These are phyloP conservation scores for Chytriomyces confervae DNA, from an alignment of 192 early-diverging fungal species.

Conservation along the genomic window DNA sequence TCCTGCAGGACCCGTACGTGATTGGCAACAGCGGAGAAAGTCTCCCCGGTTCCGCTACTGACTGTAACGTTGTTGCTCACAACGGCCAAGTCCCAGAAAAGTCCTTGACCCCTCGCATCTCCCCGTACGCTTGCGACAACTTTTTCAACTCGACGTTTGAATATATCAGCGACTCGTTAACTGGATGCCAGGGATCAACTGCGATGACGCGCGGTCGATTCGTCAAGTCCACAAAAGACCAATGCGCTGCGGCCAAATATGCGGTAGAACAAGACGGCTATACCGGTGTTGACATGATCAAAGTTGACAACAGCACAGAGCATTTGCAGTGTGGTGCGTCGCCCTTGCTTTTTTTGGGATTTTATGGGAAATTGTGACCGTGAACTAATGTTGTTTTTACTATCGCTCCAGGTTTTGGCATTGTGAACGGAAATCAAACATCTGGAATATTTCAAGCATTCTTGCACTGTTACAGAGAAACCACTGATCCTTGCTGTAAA, in stretches of 20 bases:
- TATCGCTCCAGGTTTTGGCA: slow-evolving; percentile 11
- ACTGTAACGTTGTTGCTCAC: slow-evolving; percentile 14
- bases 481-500: slow-evolving; percentile 12
- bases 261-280: neutral
- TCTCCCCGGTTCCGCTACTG: neutral
- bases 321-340: neutral
- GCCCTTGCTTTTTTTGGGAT: neutral
- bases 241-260: neutral
- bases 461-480: neutral
- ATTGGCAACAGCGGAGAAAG: neutral
- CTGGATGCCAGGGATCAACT: slow-evolving; percentile 8
- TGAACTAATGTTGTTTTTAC: neutral
- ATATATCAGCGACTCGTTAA: neutral
- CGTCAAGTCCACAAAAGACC: neutral
- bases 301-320: neutral
- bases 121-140: slow-evolving; percentile 9
- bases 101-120: slow-evolving; percentile 11
- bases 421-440: slow-evolving; percentile 18
- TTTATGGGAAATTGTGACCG: neutral
- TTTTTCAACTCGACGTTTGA: slow-evolving; percentile 16
- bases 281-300: neutral
- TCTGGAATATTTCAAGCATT: neutral
- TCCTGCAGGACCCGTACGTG: slow-evolving; percentile 19
- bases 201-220: neutral
- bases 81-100: too few species aligned